Base-by-base conservation (phyloP, 2,329 filamentous ascomycete genomes). In the Hortaea werneckii region DNA sequence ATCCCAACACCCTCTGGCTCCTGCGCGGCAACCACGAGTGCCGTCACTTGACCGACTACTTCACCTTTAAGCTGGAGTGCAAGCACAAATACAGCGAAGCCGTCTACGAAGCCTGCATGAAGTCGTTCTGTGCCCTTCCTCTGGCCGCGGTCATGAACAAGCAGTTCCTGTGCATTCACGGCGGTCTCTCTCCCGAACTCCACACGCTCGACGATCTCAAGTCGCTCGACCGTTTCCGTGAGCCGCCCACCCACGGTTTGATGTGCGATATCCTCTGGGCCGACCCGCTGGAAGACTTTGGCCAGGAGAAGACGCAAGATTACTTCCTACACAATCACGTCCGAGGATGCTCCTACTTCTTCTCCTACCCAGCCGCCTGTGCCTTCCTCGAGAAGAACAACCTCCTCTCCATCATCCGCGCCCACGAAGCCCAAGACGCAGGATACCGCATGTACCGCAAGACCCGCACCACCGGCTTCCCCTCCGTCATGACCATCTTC, bases 251-350 rank as follows among this genome's bases (percentile, higher is more conserved):
- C 2, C 90, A 96, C 63, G 92, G 92, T 42, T 74, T 98, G 56
- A 98, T 98, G 92, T 98, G 92, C 69, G 92, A 98, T 64, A 95
- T 98, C 51, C 83, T 98, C 27, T 98, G 92, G 92, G 92, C 92
- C 40, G 92, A 98, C 63, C 92, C 92, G 40, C 77, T 98, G 29
- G 92, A 98, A 66, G 92, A 98, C 64, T 98, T 98, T 67, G 92
- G 92, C 2, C 90, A 96, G 68, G 92, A 98, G 71, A 98, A 96
- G 74, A 94, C 89, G 0, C 90, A 87, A 53, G 92, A 98, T 64
- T 96, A 87, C 69, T 98, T 95, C 69, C 73, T 96, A 49, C 92
- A 98, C 73, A 98, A 98, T 69, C 89, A 96, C 66, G 92, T 98
- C 43, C 85, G 92, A 67, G 92, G 92, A 45, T 98, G 92, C 69